Evolutionary conservation across 495 filamentous ascomycete genomes (phyloP).

Genomic region (Hypoxylon lienhwacheense): DNA sequence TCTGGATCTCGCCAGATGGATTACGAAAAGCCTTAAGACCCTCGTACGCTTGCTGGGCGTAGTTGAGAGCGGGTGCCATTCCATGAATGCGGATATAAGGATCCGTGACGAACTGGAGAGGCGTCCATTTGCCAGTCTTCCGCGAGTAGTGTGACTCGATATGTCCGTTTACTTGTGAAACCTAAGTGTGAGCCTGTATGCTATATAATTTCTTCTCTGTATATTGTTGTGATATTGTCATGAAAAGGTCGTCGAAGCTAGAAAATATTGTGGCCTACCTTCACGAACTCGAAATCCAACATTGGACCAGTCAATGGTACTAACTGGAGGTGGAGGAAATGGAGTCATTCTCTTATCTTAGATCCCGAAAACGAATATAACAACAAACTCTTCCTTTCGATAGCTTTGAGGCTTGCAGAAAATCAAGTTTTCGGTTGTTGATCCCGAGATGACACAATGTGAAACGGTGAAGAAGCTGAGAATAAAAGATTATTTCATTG

Average conservation of each 20-base stretch:
- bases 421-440: not conserved
- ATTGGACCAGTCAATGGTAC: constrained; percentile 87
- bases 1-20: constrained; percentile 63
- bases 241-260: not conserved
- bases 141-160: constrained; percentile 73
- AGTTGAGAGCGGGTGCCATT: constrained; percentile 88
- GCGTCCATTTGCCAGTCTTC: constrained; percentile 71
- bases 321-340: constrained; percentile 82
- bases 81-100: constrained; percentile 84
- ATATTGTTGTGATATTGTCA: too few relatives aligned
- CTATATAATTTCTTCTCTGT: too few relatives aligned
- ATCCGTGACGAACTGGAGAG: constrained; percentile 70
- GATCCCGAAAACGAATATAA: too few relatives aligned
- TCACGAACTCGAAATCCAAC: constrained; percentile 90
- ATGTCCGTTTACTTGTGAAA: constrained; percentile 68
- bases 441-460: not conserved
- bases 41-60: constrained; percentile 92
- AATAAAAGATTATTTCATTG: constrained; percentile 25
- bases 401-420: too few relatives aligned
- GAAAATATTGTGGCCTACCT: constrained; percentile 58
- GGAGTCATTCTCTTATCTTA: constrained; percentile 40
- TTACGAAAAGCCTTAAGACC: constrained; percentile 89
- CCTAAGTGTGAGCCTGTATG: not conserved
- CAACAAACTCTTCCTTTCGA: not conserved
- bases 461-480: constrained; percentile 11